Conservation (phyloP, 352 stramenopile genomes). For the Blastocystis sp. region DNA sequence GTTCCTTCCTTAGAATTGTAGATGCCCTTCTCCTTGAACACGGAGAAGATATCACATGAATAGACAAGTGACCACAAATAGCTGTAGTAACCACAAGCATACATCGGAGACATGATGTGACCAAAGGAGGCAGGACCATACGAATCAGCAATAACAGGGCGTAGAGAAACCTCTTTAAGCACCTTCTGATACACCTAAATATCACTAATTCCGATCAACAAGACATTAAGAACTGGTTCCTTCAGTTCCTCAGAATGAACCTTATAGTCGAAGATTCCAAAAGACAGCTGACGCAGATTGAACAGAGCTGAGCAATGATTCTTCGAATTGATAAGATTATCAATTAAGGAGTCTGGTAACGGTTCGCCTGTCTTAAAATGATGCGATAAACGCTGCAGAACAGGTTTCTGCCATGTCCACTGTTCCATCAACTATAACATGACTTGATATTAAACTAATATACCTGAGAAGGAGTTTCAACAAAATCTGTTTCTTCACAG, state of each 20-base stretch:
- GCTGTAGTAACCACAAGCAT: slow-evolving; percentile 60
- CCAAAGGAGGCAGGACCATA: slow-evolving; percentile 48
- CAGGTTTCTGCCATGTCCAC: slow-evolving; percentile 83
- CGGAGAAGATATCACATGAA: slow-evolving; percentile 63
- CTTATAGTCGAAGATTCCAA: slow-evolving; percentile 79
- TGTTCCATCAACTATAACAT: slow-evolving; percentile 76
- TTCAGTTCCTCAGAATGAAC: slow-evolving; percentile 73
- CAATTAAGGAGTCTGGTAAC: slow-evolving; percentile 79
- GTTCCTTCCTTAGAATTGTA: slow-evolving; percentile 40
- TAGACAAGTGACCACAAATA: slow-evolving; percentile 62
- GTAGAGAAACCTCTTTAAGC: slow-evolving; percentile 23
- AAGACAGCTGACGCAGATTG: slow-evolving; percentile 83
- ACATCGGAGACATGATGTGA: slow-evolving; percentile 66
- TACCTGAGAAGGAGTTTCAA: slow-evolving; percentile 84
- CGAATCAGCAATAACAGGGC: background rate
- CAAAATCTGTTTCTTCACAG: slow-evolving; percentile 78
- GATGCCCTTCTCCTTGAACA: slow-evolving; percentile 65
- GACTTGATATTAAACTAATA: background rate
- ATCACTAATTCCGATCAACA: background rate
- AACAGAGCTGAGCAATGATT: slow-evolving; percentile 79
- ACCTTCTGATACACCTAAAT: background rate
- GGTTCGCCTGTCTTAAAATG: slow-evolving; percentile 80
- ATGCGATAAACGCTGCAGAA: slow-evolving; percentile 80
- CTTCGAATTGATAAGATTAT: slow-evolving; percentile 80
- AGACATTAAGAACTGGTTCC: slow-evolving; percentile 31